phyloP scores from a whole-genome alignment of 1,284 basidiomycete species.

The Gomphus sp. region DNA sequence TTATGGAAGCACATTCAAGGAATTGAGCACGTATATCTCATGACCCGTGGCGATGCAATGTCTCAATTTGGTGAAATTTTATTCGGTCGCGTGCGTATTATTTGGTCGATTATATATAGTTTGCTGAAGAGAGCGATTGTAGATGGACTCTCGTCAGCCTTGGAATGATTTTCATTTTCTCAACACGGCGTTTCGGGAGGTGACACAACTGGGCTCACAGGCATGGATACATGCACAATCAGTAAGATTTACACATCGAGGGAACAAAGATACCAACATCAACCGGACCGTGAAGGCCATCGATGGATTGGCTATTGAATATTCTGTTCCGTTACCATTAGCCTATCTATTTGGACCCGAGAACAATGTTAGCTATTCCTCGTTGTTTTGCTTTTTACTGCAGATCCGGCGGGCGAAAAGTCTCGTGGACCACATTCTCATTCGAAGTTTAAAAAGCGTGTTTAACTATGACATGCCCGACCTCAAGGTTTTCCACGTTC shows the following conservation, averaged over 20 bases:
- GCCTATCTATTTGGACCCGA: slow-evolving; percentile 67
- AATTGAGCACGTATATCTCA: slow-evolving; percentile 67
- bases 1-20: slow-evolving; percentile 60
- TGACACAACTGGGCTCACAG: slow-evolving; percentile 39
- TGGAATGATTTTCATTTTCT: slow-evolving; percentile 84
- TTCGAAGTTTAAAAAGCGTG: slow-evolving; percentile 33
- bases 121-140: background rate
- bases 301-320: slow-evolving; percentile 63
- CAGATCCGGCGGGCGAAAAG: slow-evolving; percentile 68
- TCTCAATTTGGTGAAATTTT: slow-evolving; percentile 62
- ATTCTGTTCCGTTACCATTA: slow-evolving; percentile 73
- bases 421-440: slow-evolving; percentile 57
- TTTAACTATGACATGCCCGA: background rate
- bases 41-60: slow-evolving; percentile 64
- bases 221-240: slow-evolving; percentile 63
- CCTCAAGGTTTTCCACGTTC: slow-evolving; percentile 43
- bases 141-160: slow-evolving; percentile 63
- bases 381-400: slow-evolving; percentile 69
- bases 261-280: slow-evolving; percentile 30
- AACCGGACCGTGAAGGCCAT: slow-evolving; percentile 49
- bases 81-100: slow-evolving; percentile 55
- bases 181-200: slow-evolving; percentile 67
- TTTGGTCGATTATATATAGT: background rate
- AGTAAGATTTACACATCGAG: slow-evolving; percentile 63
- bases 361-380: slow-evolving; percentile 51